Evolutionary conservation across 352 stramenopile species (phyloP).

Genomic region (Phytophthora nicotianae): DNA sequence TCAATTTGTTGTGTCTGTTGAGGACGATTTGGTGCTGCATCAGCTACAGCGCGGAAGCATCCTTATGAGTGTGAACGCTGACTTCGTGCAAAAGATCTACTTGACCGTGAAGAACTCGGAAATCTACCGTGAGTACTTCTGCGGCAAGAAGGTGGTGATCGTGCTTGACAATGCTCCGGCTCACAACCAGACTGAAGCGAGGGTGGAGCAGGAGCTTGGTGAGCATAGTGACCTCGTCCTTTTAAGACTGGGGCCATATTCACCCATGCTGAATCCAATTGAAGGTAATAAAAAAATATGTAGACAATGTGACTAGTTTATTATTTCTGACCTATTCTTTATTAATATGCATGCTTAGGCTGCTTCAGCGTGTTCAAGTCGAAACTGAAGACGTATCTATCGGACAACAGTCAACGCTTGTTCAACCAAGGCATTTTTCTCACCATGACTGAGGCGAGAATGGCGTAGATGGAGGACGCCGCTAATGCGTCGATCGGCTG

Average conservation of each 20-base stretch:
- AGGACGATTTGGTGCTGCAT: slow-evolving; percentile 7
- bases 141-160: background rate
- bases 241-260: background rate
- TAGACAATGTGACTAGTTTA: background rate
- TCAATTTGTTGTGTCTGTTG: slow-evolving; percentile 5
- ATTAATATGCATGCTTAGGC: background rate
- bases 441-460: background rate
- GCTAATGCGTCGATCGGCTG: background rate
- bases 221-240: background rate
- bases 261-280: background rate
- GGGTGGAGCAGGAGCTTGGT: background rate
- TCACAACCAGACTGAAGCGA: background rate
- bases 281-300: background rate
- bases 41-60: slow-evolving; percentile 8
- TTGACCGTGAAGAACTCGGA: background rate
- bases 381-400: background rate
- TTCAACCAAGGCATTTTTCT: background rate
- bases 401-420: background rate
- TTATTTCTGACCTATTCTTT: background rate
- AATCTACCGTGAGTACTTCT: background rate
- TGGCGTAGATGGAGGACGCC: background rate
- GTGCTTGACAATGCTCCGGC: background rate
- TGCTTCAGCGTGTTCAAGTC: background rate
- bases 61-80: slow-evolving; percentile 6
- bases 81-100: slow-evolving; percentile 11